A percentile compares a stretch with the other conserved stretches of the same genome.
phyloP scores from a whole-genome alignment of 139 green algal genomes.

The Micractinium sp. region DNA sequence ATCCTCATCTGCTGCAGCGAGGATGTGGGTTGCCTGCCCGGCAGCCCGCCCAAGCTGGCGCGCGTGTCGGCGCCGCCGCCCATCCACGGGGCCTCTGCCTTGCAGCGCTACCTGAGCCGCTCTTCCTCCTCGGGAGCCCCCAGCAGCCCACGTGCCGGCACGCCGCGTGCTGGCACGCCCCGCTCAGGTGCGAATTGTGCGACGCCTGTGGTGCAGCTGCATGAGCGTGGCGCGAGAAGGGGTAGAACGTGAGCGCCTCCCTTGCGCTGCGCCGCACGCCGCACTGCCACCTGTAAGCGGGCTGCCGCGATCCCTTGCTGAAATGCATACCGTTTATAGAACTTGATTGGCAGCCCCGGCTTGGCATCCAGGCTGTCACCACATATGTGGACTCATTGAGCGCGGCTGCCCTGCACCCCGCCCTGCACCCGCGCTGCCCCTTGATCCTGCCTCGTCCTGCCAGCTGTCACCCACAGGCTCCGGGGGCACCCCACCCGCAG shows the following conservation, averaged over 20 bases:
- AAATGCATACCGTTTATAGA: too few relatives aligned
- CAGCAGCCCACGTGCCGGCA: slow-evolving; percentile 3
- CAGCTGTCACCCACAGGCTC: too few relatives aligned
- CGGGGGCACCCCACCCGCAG: too few relatives aligned
- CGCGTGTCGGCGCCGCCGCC: background rate
- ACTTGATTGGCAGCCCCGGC: too few relatives aligned
- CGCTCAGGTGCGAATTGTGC: background rate
- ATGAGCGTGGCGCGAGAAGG: too few relatives aligned
- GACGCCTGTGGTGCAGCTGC: background rate
- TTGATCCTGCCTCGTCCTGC: too few relatives aligned
- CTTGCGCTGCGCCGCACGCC: background rate
- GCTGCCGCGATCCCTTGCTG: too few relatives aligned
- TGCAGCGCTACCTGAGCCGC: slow-evolving; percentile 16
- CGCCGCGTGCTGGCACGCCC: background rate
- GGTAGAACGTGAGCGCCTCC: background rate
- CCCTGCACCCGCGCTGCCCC: too few relatives aligned
- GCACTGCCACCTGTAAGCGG: too few relatives aligned
- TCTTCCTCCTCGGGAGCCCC: background rate
- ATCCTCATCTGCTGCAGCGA: background rate
- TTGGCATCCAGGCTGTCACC: too few relatives aligned
- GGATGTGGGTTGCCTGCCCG: background rate
- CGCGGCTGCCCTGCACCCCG: too few relatives aligned
- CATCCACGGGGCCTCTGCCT: background rate
- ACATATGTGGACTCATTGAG: too few relatives aligned
- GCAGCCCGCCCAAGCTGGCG: background rate